Evolutionary conservation across 257 asterid species (phyloP), one percentile per base, ranked within the genome.

Genomic region (Nicotiana sylvestris): DNA sequence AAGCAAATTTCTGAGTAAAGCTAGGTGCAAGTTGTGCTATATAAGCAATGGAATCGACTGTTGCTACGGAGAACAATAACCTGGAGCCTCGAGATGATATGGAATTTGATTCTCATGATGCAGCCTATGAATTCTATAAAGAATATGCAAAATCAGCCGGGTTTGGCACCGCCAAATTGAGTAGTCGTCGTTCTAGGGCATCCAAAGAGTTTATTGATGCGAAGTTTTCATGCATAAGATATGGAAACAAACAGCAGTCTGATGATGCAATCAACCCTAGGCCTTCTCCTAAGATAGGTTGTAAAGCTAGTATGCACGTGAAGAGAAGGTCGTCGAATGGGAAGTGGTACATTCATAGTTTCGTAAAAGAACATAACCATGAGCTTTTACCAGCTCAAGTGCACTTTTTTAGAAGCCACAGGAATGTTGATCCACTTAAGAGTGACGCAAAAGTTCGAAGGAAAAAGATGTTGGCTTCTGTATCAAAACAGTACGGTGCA

Each of bases 251-350:
- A 90, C 99, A 95, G 65, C 98, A 94, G 82, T 95, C 99, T 0
- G 99, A 95, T 61, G 97, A 95, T 82, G 98, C 98, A 21, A 86
- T 91, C 80, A 95, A 95, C 78, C 99, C 99, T 7, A 91, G 99
- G 87, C 98, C 99, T 69, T 93, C 99, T 0, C 98, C 99, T 6
- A 95, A 95, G 85, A 95, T 94, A 77, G 99, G 97, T 6, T 95
- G 98, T 87, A 94, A 93, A 85, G 98, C 97, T 79, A 94, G 97
- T 84, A 87, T 95, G 97, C 98, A 95, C 69, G 99, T 95, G 56
- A 95, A 95, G 90, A 90, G 97, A 62, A 89, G 87, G 86, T 85
- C 86, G 9, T 86, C 89, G 9, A 70, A 56, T 76, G 97, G 95
- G 84, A 94, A 91, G 85, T 95, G 99, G 98, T 91, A 90, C 33